These are phyloP conservation scores for Ramaria rubella DNA, from an alignment of 768 basidiomycete species.

Conservation along the genomic window DNA sequence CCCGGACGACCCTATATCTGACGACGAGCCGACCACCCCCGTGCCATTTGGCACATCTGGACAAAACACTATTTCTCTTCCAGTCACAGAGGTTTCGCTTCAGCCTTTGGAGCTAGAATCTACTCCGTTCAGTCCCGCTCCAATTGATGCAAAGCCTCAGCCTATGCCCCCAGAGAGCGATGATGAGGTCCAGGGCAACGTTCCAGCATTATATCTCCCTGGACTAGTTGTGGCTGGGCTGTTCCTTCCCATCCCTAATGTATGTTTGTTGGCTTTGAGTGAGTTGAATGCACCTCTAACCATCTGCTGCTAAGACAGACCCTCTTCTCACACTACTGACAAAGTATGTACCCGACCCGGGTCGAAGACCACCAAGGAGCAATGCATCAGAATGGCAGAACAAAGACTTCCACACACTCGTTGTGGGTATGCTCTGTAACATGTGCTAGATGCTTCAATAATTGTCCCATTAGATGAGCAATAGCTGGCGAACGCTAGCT, in stretches of 20 bases:
- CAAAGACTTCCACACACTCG: conserved; percentile 69
- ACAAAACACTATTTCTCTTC: background rate
- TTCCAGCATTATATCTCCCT: conserved; percentile 48
- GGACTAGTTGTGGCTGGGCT: conserved; percentile 66
- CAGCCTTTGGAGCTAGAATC: background rate
- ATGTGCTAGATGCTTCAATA: conserved; percentile 5
- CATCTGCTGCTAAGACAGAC: conserved; percentile 56
- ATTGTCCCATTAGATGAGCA: conserved; percentile 57
- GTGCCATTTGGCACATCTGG: background rate
- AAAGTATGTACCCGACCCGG: conserved; percentile 76
- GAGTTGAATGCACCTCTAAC: conserved; percentile 32
- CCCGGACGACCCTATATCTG: conserved; percentile 2
- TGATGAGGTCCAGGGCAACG: conserved; percentile 3
- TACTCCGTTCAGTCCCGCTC: background rate
- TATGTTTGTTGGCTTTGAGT: conserved; percentile 52
- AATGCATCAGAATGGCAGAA: conserved; percentile 67
- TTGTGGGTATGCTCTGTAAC: conserved; percentile 47
- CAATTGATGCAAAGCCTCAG: background rate
- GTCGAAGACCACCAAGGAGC: conserved; percentile 68
- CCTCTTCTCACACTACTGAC: conserved; percentile 73
- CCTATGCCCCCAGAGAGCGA: background rate
- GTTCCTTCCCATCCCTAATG: conserved; percentile 87
- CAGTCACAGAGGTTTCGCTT: conserved; percentile 5
- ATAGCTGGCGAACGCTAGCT: conserved; percentile 83
- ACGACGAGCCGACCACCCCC: background rate